phyloP scores from a whole-genome alignment of 2,329 filamentous ascomycete genomes.

The Stenocarpella maydis region DNA sequence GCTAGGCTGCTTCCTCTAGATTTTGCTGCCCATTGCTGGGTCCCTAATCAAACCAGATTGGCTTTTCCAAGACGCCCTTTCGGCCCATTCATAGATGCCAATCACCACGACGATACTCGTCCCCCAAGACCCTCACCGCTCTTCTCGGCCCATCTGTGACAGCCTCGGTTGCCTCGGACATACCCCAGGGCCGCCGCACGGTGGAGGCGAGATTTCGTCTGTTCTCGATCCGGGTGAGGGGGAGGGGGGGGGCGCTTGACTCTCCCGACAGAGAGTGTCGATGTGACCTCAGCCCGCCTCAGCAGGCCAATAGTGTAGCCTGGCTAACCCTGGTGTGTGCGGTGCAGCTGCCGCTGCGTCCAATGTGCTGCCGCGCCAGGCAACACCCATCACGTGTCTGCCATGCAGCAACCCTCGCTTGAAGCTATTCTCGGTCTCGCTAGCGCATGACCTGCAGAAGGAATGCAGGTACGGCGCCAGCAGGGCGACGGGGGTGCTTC shows the following conservation, averaged over 20 bases:
- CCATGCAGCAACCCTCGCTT: constrained; percentile 3
- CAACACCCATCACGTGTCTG: constrained; percentile 27
- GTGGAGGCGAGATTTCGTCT: not conserved
- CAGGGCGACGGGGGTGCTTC: not conserved
- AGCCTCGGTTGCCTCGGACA: not conserved
- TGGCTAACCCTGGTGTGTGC: not conserved
- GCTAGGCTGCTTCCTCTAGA: constrained; percentile 5
- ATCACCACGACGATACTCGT: not conserved
- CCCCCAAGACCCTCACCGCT: constrained; percentile 29
- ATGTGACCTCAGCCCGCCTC: constrained; percentile 19
- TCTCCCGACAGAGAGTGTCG: constrained; percentile 16
- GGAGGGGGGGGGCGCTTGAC: constrained; percentile 8
- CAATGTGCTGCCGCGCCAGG: not conserved
- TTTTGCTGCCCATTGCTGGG: constrained; percentile 22
- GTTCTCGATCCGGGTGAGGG: constrained; percentile 9
- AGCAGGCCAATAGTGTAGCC: constrained; percentile 20
- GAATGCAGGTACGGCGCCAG: constrained; percentile 32
- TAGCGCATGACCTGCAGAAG: constrained; percentile 30
- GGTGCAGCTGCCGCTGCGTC: not conserved
- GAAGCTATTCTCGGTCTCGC: constrained; percentile 31
- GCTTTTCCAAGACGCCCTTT: constrained; percentile 1
- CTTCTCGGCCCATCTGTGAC: constrained; percentile 5
- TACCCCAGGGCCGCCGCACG: not conserved
- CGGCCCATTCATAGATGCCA: constrained; percentile 18
- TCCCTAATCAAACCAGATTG: constrained; percentile 1